These are phyloP conservation scores for Mangifera indica DNA, from an alignment of 345 rosid genomes.

Conservation along the genomic window DNA sequence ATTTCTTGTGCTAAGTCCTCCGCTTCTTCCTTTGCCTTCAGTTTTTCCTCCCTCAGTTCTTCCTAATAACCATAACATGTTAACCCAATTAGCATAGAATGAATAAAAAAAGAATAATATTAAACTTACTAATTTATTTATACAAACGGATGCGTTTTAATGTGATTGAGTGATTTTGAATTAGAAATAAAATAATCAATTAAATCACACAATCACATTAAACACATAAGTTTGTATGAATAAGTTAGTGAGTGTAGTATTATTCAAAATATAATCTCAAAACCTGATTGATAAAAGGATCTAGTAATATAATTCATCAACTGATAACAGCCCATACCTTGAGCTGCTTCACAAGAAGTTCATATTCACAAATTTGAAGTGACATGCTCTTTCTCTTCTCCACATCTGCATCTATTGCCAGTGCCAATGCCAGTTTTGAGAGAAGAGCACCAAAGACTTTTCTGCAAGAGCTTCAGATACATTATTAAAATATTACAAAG, in stretches of 20 bases:
- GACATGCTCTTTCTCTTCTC: constrained; percentile 44
- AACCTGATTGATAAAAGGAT: constrained; percentile 8
- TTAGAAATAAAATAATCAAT: too few species aligned
- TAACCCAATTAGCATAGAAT: constrained; percentile 6
- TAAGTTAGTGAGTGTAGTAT: too few species aligned
- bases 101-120: too few species aligned
- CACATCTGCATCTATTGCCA: constrained; percentile 36
- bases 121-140: too few species aligned
- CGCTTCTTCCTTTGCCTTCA: constrained; percentile 84
- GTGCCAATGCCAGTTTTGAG: constrained; percentile 32
- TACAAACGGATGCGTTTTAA: too few species aligned
- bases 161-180: too few species aligned
- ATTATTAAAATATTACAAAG: constrained; percentile 2
- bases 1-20: constrained; percentile 94
- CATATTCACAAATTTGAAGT: constrained; percentile 51
- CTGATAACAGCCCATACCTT: constrained; percentile 44
- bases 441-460: constrained; percentile 38
- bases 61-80: constrained; percentile 39
- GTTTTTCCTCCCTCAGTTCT: constrained; percentile 67
- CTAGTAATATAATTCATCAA: constrained; percentile 1
- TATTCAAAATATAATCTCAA: constrained; percentile 3
- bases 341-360: constrained; percentile 54
- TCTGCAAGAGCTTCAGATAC: constrained; percentile 31
- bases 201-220: too few species aligned
- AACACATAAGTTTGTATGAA: too few species aligned